These are phyloP conservation scores for Aureobasidium pullulans DNA, from an alignment of 2,329 filamentous ascomycete species.

Conservation along the genomic window DNA sequence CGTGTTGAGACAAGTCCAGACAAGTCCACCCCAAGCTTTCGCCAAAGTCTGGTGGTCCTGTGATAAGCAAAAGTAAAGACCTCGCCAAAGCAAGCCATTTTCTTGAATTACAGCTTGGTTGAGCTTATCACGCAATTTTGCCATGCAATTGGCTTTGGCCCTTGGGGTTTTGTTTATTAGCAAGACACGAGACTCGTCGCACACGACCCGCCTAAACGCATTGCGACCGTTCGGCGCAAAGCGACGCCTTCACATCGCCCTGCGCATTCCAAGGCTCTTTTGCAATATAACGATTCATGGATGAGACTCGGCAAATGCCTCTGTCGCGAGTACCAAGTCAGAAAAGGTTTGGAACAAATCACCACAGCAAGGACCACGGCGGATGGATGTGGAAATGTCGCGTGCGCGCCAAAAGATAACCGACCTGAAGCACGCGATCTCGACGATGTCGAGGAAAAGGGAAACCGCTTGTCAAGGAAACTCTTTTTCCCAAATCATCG, in stretches of 20 bases:
- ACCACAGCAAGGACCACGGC: neutral
- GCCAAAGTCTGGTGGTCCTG: neutral
- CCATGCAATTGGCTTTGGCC: neutral
- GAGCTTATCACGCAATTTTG: conserved; percentile 8
- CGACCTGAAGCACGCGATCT: neutral
- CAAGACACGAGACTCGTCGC: neutral
- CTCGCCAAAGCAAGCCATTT: conserved; percentile 1
- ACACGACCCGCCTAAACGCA: neutral
- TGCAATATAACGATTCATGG: neutral
- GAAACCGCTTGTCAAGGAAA: conserved; percentile 4
- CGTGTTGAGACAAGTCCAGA: conserved; percentile 1
- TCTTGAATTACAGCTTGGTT: neutral
- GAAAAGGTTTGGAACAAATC: neutral
- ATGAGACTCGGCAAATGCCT: neutral
- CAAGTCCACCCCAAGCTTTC: neutral
- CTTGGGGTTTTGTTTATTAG: neutral
- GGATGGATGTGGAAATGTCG: neutral
- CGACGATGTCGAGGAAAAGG: neutral
- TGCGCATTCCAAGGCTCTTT: neutral
- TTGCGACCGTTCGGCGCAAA: neutral
- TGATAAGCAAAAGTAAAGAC: conserved; percentile 1
- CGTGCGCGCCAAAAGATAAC: neutral
- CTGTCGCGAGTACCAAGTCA: neutral
- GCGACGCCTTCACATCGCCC: neutral
- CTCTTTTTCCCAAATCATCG: neutral